Percentiles rank a stretch among this genome's conserved stretches.
Conservation (phyloP, 73 alveolate species). For the Effrenium voratum region DNA sequence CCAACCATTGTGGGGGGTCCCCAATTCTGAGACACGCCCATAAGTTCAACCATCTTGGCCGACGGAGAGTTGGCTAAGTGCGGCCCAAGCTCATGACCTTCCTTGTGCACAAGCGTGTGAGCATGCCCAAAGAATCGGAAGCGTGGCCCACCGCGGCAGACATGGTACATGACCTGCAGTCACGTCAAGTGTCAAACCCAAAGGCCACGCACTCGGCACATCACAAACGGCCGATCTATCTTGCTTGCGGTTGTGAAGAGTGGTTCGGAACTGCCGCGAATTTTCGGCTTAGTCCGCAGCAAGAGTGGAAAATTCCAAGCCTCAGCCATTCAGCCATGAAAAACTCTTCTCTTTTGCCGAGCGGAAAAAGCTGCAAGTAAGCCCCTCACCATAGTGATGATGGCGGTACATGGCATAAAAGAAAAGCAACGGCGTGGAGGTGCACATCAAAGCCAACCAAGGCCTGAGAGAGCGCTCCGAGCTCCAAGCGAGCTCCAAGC, state of each 20-base stretch:
- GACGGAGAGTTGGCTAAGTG: too few relatives aligned
- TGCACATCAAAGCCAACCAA: constrained; percentile 52
- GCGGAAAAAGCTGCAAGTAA: not conserved
- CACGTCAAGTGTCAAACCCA: not conserved
- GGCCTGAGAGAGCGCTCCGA: constrained; percentile 40
- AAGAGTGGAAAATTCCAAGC: constrained; percentile 80
- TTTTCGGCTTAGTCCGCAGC: constrained; percentile 11
- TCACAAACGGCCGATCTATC: too few relatives aligned
- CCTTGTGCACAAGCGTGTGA: constrained; percentile 87
- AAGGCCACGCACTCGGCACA: too few relatives aligned
- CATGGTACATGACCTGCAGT: constrained; percentile 63
- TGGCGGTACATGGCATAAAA: constrained; percentile 92
- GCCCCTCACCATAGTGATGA: constrained; percentile 45
- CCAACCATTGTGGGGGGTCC: too few relatives aligned
- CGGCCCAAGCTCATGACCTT: constrained; percentile 45
- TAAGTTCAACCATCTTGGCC: too few relatives aligned
- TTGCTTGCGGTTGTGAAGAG: not conserved
- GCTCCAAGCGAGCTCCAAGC: too few relatives aligned
- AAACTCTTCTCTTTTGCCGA: too few relatives aligned
- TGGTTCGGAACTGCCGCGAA: not conserved
- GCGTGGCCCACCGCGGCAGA: constrained; percentile 63
- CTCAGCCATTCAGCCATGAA: too few relatives aligned
- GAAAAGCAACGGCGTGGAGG: constrained; percentile 41
- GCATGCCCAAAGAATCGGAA: constrained; percentile 75
- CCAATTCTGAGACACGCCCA: too few relatives aligned